Evolutionary conservation across 352 stramenopile species (phyloP).

Genomic region (Pythium coloratum): DNA sequence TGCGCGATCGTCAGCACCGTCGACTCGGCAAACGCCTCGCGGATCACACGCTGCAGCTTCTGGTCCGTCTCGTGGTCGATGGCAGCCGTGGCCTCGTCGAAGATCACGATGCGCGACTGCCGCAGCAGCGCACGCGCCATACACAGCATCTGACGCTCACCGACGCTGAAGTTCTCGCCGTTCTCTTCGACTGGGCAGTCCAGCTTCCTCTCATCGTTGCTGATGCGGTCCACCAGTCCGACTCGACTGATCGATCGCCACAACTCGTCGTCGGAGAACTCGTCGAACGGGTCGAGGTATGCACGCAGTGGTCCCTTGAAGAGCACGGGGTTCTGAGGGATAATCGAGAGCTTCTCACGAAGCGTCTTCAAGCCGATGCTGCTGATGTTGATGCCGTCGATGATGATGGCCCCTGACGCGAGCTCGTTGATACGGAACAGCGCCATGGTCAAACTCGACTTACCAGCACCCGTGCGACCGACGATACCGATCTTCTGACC

Average conservation of each 20-base stretch:
- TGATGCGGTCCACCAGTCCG: too few relatives aligned
- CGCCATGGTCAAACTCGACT: conserved; percentile 84
- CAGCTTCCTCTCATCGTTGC: not conserved
- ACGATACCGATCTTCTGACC: conserved; percentile 30
- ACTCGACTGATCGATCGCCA: conserved; percentile 15
- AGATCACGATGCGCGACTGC: conserved; percentile 67
- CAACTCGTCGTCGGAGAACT: conserved; percentile 69
- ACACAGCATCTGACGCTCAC: conserved; percentile 92
- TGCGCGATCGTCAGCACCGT: conserved; percentile 95
- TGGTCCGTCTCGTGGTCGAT: conserved; percentile 62
- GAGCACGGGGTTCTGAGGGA: conserved; percentile 78
- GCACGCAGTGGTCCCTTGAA: conserved; percentile 86
- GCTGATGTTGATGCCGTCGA: conserved; percentile 39
- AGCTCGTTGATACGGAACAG: conserved; percentile 93
- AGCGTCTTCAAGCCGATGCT: conserved; percentile 24
- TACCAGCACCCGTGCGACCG: conserved; percentile 84
- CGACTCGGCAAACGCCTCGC: conserved; percentile 77
- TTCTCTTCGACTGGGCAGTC: conserved; percentile 46
- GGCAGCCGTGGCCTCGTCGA: conserved; percentile 92
- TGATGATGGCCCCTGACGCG: conserved; percentile 45
- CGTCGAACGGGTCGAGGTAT: conserved; percentile 85
- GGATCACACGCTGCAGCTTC: conserved; percentile 65
- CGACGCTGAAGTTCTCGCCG: conserved; percentile 29
- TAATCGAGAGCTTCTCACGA: conserved; percentile 36
- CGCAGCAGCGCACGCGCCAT: conserved; percentile 51